Conservation (phyloP, 257 asterid genomes). For the Solanum dulcamara region DNA sequence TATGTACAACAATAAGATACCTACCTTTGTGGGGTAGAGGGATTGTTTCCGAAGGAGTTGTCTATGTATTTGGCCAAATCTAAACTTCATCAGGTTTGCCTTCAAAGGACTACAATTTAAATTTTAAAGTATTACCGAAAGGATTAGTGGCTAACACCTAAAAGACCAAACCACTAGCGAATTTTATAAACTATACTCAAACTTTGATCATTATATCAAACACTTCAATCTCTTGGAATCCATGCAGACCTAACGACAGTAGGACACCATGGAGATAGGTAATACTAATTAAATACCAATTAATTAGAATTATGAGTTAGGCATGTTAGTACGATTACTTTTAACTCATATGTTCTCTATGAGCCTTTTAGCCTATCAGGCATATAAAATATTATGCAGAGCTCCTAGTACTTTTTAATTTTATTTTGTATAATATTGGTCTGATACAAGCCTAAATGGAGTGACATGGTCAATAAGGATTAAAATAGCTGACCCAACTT, state of each 20-base stretch:
- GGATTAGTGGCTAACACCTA: not conserved
- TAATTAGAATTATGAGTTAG: not conserved
- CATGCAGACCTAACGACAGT: not conserved
- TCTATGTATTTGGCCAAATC: not conserved
- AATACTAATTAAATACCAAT: not conserved
- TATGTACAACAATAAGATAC: not conserved
- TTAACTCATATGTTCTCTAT: not conserved
- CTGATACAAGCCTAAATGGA: not conserved
- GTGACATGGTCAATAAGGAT: not conserved
- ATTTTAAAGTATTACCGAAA: not conserved
- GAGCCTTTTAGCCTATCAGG: too few species aligned
- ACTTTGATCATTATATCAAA: not conserved
- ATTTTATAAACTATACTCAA: not conserved
- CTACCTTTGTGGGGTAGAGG: not conserved
- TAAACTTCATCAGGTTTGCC: not conserved
- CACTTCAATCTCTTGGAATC: not conserved
- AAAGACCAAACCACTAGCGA: not conserved
- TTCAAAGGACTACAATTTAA: not conserved
- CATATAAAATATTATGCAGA: too few species aligned
- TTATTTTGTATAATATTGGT: not conserved
- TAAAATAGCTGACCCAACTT: not conserved
- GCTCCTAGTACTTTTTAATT: too few species aligned
- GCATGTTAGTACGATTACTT: not conserved
- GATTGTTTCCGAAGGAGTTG: not conserved
- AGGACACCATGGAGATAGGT: not conserved